Base-by-base conservation (phyloP, 2,329 filamentous ascomycete genomes). In the Thielaviopsis musarum region DNA sequence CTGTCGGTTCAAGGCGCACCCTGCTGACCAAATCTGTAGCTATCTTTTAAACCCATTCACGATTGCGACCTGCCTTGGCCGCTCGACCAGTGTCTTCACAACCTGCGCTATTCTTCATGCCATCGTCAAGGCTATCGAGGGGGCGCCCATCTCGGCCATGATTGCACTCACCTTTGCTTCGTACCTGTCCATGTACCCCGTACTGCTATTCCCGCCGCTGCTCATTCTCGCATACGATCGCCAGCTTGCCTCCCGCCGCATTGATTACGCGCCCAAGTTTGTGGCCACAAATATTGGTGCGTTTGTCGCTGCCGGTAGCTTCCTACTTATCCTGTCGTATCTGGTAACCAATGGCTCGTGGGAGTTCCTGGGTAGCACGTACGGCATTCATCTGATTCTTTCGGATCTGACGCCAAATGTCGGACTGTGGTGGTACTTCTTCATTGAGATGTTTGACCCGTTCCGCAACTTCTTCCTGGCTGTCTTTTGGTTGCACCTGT, bases 391-490 rank as follows among this genome's bases (percentile, higher is more conserved):
- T 66, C 78, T 98, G 45, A 83, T 93, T 0, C 80, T 98, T 2
- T 88, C 90, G 9, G 93, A 98, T 68, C 77, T 98, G 49, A 94
- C 91, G 0, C 93, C 93, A 13, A 98, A 97, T 65, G 87, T 94
- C 30, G 93, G 93, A 1, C 77, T 98, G 1, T 98, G 93, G 93
- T 98, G 93, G 93, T 98, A 98, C 72, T 98, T 98, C 73, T 97
- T 98, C 69, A 95, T 94, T 65, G 91, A 98, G 69, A 98, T 98
- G 83, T 98, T 98, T 70, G 93, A 98, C 72, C 91, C 91, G 0
- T 98, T 98, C 78, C 82, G 93, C 48, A 85, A 87, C 65, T 98
- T 98, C 77, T 98, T 97, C 77, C 80, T 98, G 2, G 93, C 88
- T 59, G 91, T 98, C 55, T 98, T 98, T 74, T 97, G 94, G 90